These are phyloP conservation scores for Starmerella etchellsii DNA, from an alignment of 805 yeast genomes.

Conservation along the genomic window DNA sequence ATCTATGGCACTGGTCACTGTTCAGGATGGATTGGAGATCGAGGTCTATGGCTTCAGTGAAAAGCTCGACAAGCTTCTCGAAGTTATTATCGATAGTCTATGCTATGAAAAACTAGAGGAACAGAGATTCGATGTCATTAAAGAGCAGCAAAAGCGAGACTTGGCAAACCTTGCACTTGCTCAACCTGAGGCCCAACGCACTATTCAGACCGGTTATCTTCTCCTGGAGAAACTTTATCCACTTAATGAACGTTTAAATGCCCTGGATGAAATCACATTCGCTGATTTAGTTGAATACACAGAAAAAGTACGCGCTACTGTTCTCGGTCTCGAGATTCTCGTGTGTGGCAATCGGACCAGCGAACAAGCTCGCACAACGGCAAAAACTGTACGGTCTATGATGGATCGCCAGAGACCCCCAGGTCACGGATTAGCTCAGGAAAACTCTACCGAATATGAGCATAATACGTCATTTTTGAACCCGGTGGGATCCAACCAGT, in stretches of 20 bases:
- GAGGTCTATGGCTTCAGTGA: conserved; percentile 72
- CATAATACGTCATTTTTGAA: conserved; percentile 26
- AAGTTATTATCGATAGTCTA: conserved; percentile 45
- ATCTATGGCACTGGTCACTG: conserved; percentile 40
- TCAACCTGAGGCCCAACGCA: conserved; percentile 69
- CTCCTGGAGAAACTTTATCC: conserved; percentile 64
- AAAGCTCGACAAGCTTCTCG: conserved; percentile 52
- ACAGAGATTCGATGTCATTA: conserved; percentile 53
- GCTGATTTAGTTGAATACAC: conserved; percentile 10
- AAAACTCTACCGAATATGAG: conserved; percentile 3
- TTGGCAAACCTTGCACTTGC: conserved; percentile 56
- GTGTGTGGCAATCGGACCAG: conserved; percentile 60
- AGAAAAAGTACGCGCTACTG: conserved; percentile 33
- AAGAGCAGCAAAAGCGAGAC: conserved; percentile 49
- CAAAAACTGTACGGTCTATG: neutral
- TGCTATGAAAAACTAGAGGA: conserved; percentile 37
- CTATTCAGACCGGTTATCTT: conserved; percentile 46
- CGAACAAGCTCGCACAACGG: conserved; percentile 40
- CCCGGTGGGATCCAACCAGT: conserved; percentile 20
- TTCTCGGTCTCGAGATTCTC: conserved; percentile 56
- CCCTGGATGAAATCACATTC: conserved; percentile 34
- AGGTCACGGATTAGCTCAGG: neutral
- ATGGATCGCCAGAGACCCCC: neutral
- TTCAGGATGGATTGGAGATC: conserved; percentile 59
- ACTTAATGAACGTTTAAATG: conserved; percentile 47